phyloP scores from a whole-genome alignment of 176 grass and related monocot species.

The Alloteropsis semialata region DNA sequence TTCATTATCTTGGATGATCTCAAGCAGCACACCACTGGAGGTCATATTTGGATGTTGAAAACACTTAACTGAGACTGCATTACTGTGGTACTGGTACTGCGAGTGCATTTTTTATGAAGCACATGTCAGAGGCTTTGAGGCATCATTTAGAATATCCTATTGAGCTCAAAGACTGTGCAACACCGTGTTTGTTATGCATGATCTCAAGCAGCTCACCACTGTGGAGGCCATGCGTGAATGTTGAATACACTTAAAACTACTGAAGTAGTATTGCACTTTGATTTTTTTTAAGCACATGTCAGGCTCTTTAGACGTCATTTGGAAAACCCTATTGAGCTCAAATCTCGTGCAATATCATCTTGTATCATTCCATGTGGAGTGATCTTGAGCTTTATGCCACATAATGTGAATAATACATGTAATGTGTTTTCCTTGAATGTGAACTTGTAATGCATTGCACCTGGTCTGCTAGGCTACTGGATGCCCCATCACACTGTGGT shows the following conservation, averaged over 20 bases:
- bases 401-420: constrained; percentile 15
- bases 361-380: constrained; percentile 10
- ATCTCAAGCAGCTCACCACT: not conserved
- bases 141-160: not conserved
- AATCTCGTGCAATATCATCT: constrained; percentile 6
- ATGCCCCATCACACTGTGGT: not conserved
- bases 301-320: not conserved
- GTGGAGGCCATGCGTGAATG: constrained; percentile 10
- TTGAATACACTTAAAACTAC: constrained; percentile 19
- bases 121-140: not conserved
- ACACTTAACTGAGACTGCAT: not conserved
- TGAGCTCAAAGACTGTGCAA: constrained; percentile 28
- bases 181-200: not conserved
- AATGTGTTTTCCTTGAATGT: not conserved
- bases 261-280: not conserved
- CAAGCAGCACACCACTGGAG: not conserved
- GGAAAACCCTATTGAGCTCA: constrained; percentile 11
- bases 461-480: not conserved
- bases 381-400: not conserved
- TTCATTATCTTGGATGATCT: constrained; percentile 5
- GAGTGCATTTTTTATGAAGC: not conserved
- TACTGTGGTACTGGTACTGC: not conserved
- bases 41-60: constrained; percentile 2
- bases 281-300: not conserved
- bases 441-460: constrained; percentile 3